These are phyloP conservation scores for Apocynum venetum DNA, from an alignment of 257 asterid species.

Conservation along the genomic window DNA sequence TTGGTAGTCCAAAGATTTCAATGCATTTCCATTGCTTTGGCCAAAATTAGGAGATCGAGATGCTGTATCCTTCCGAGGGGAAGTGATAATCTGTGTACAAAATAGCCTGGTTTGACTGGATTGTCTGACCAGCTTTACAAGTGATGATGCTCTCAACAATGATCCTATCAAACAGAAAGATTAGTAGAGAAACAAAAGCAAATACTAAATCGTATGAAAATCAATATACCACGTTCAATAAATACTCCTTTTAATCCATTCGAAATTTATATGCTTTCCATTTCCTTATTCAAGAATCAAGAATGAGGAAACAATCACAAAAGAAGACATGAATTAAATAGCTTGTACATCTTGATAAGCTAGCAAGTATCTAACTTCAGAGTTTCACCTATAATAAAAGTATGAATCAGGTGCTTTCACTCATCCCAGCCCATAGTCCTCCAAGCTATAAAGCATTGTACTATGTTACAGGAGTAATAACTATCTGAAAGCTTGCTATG, in stretches of 20 bases:
- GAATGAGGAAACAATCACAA: not conserved
- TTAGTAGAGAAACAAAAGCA: not conserved
- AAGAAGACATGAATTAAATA: not conserved
- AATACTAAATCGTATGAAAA: not conserved
- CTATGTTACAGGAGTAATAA: not conserved
- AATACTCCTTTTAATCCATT: not conserved
- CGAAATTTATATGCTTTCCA: not conserved
- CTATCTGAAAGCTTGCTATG: not conserved
- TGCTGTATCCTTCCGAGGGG: conserved; percentile 30
- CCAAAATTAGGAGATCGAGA: conserved; percentile 23
- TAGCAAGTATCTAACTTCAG: not conserved
- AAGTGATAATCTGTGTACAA: conserved; percentile 25
- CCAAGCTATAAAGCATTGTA: not conserved
- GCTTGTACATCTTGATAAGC: not conserved
- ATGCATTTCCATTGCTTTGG: conserved; percentile 18
- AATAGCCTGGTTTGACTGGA: conserved; percentile 28
- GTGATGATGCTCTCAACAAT: conserved; percentile 37
- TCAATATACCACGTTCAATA: not conserved
- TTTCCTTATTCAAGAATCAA: not conserved
- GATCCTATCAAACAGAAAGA: conserved; percentile 7
- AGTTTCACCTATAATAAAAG: not conserved
- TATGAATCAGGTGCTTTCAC: not conserved
- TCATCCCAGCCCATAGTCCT: not conserved
- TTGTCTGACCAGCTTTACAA: conserved; percentile 37
- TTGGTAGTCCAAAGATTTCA: conserved; percentile 19